Percentiles rank a stretch among this genome's conserved stretches.
These are phyloP conservation scores for Toxoplasma gondii DNA, from an alignment of 169 alveolate species.

Conservation along the genomic window DNA sequence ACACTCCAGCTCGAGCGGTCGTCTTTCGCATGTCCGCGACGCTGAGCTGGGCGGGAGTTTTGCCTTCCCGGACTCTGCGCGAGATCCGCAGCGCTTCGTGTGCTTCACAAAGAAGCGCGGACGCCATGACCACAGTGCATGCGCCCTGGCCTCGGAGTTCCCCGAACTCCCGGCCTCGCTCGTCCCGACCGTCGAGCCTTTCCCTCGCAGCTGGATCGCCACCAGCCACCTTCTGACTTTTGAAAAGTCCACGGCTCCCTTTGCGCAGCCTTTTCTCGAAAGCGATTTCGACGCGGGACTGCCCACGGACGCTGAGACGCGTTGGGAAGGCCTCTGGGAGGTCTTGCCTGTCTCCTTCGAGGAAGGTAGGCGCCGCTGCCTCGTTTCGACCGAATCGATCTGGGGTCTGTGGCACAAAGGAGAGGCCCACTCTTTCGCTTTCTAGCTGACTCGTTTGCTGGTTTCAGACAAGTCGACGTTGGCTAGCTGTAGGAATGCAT, in stretches of 20 bases:
- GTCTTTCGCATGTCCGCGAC: too few species aligned
- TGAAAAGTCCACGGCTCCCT: slow-evolving; percentile 42
- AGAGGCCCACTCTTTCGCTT: too few species aligned
- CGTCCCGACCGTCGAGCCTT: not conserved
- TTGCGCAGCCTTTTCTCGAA: slow-evolving; percentile 34
- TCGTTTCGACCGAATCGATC: too few species aligned
- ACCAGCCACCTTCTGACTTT: slow-evolving; percentile 20
- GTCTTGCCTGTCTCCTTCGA: not conserved
- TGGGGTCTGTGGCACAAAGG: too few species aligned
- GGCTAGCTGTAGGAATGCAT: too few species aligned
- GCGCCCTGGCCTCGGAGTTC: slow-evolving; percentile 2
- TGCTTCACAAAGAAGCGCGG: not conserved
- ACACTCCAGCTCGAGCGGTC: not conserved
- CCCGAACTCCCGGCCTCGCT: not conserved
- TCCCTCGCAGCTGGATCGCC: slow-evolving; percentile 41
- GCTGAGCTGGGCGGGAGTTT: too few species aligned
- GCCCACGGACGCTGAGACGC: slow-evolving; percentile 36
- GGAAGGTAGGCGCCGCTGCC: not conserved
- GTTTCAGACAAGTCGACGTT: too few species aligned
- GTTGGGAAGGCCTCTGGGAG: slow-evolving; percentile 38
- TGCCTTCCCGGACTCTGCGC: not conserved
- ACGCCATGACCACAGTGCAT: not conserved
- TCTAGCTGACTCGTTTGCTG: too few species aligned
- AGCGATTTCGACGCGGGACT: not conserved
- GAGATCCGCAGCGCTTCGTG: not conserved